A percentile compares a stretch with the other conserved stretches of the same genome.
phyloP scores from a whole-genome alignment of 306 rosid genomes.

The Urtica urens region DNA sequence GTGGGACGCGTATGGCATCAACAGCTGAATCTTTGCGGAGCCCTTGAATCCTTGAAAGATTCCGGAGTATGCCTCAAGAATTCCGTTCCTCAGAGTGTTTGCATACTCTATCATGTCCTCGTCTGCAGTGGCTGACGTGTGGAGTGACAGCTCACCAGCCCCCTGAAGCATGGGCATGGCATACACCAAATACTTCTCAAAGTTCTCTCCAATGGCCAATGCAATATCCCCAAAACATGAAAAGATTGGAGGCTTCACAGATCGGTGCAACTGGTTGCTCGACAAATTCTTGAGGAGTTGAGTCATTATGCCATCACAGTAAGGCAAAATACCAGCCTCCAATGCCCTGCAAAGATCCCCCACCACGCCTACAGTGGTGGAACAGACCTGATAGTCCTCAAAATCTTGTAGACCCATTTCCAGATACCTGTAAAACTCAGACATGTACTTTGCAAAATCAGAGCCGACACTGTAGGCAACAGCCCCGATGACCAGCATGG shows the following conservation, averaged over 20 bases:
- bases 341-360: conserved; percentile 88
- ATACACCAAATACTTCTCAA: conserved; percentile 80
- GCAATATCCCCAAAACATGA: conserved; percentile 95
- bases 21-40: conserved; percentile 65
- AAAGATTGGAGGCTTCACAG: conserved; percentile 94
- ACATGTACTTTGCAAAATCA: conserved; percentile 77
- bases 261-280: conserved; percentile 81
- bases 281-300: conserved; percentile 88
- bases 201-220: conserved; percentile 84
- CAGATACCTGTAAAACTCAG: conserved; percentile 61
- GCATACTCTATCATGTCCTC: conserved; percentile 79
- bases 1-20: conserved; percentile 81
- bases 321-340: conserved; percentile 74
- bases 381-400: conserved; percentile 94
- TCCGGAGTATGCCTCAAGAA: conserved; percentile 89
- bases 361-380: conserved; percentile 88
- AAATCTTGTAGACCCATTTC: conserved; percentile 95
- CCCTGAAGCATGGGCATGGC: conserved; percentile 98
- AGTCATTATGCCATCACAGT: conserved; percentile 90
- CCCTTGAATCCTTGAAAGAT: conserved; percentile 93
- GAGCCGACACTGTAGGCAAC: conserved; percentile 72
- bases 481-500: conserved; percentile 98
- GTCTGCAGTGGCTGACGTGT: conserved; percentile 59
- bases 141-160: conserved; percentile 87
- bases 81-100: conserved; percentile 82